phyloP scores from a whole-genome alignment of 371 early-diverging fungal genomes.

The Syncephalastrum racemosum region DNA sequence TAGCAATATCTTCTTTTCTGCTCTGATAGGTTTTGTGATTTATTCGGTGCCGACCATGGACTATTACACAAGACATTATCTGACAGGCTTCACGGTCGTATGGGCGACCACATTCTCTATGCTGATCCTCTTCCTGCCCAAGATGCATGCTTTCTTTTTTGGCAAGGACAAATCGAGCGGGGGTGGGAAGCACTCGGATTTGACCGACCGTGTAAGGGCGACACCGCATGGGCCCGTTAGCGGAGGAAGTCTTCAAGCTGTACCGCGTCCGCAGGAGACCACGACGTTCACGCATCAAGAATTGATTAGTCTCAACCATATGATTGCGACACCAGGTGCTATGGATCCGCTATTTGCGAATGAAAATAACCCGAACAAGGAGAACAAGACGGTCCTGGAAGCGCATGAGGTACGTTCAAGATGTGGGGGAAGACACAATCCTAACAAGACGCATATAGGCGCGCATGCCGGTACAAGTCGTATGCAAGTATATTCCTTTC shows the following conservation, averaged over 20 bases:
- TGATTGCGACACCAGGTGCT: constrained; percentile 17
- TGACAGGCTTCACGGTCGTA: constrained; percentile 51
- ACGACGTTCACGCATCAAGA: constrained; percentile 11
- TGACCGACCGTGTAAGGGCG: constrained; percentile 18
- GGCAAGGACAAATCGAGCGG: constrained; percentile 6
- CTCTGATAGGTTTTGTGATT: constrained; percentile 50
- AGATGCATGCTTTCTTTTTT: constrained; percentile 41
- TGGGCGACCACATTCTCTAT: constrained; percentile 60
- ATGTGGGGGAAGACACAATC: too few species aligned
- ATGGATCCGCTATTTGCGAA: constrained; percentile 12
- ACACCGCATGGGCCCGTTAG: background rate
- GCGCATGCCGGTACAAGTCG: constrained; percentile 47
- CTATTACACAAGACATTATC: constrained; percentile 52
- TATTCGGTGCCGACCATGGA: constrained; percentile 49
- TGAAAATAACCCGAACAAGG: background rate
- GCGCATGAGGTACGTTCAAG: constrained; percentile 46
- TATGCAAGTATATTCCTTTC: constrained; percentile 47
- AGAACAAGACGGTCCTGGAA: constrained; percentile 30
- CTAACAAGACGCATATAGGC: constrained; percentile 16
- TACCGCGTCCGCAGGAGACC: background rate
- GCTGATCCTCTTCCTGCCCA: constrained; percentile 53
- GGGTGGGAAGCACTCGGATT: constrained; percentile 25
- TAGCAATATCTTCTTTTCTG: constrained; percentile 61
- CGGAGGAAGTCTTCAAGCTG: background rate
- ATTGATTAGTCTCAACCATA: constrained; percentile 33